Conservation (phyloP, 148 eudicot species). For the Rhododendron vialii region DNA sequence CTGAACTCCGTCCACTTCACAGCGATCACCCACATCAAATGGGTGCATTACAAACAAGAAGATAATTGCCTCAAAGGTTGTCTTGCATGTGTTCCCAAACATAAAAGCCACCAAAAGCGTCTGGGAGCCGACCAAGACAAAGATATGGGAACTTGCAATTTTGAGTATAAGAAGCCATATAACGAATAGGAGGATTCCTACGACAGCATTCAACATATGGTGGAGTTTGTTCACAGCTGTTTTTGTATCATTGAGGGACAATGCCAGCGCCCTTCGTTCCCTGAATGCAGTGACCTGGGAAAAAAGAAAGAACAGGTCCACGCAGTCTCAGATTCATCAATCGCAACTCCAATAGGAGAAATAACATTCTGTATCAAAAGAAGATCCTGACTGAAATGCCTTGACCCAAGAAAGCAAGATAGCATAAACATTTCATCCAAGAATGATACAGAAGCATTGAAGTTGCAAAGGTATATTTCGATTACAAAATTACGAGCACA, state of each 20-base stretch:
- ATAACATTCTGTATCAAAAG: neutral
- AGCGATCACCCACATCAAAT: slow-evolving; percentile 30
- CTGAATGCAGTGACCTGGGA: slow-evolving; percentile 27
- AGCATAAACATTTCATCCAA: neutral
- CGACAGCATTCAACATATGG: slow-evolving; percentile 23
- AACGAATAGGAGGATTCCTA: slow-evolving; percentile 14
- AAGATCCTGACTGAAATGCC: neutral
- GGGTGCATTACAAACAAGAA: slow-evolving; percentile 32
- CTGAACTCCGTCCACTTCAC: slow-evolving; percentile 37
- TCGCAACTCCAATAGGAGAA: neutral
- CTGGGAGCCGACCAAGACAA: slow-evolving; percentile 26
- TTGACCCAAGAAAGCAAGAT: neutral
- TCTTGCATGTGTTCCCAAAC: slow-evolving; percentile 36
- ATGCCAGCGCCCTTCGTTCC: slow-evolving; percentile 32
- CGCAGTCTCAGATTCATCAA: neutral
- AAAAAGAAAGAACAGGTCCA: neutral
- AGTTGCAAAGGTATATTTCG: neutral
- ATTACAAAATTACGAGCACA: neutral
- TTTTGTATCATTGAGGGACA: slow-evolving; percentile 33
- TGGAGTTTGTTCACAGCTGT: slow-evolving; percentile 37
- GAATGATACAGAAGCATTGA: neutral
- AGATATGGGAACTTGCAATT: slow-evolving; percentile 19
- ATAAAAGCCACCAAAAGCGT: slow-evolving; percentile 20
- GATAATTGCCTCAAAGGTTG: slow-evolving; percentile 27
- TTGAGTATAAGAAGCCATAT: slow-evolving; percentile 31